Percentiles rank a stretch among this genome's conserved stretches.
phyloP scores from a whole-genome alignment of 192 early-diverging fungal genomes.

The Funneliformis mosseae region DNA sequence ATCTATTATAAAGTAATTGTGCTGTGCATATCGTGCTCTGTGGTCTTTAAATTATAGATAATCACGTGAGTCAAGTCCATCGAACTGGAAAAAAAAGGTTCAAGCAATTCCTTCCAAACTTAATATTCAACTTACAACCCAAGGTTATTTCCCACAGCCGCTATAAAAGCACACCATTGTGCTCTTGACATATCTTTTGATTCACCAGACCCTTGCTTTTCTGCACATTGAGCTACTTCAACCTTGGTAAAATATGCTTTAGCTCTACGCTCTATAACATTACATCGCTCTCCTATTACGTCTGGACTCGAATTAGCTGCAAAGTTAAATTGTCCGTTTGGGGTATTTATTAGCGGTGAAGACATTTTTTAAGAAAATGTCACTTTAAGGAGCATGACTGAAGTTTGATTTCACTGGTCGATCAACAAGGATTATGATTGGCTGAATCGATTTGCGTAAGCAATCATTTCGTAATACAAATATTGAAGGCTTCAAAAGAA shows the following conservation, averaged over 20 bases:
- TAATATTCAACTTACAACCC: constrained; percentile 54
- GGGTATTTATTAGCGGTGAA: neutral
- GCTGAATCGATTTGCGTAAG: too few species aligned
- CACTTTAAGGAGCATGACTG: too few species aligned
- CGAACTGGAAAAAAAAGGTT: neutral
- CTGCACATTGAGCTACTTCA: neutral
- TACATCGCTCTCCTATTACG: neutral
- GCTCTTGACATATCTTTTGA: constrained; percentile 36
- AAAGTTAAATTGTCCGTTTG: neutral
- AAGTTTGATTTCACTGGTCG: too few species aligned
- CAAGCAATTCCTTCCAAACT: neutral
- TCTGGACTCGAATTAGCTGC: constrained; percentile 14
- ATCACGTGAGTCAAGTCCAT: neutral
- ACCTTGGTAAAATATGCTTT: constrained; percentile 4
- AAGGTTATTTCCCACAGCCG: constrained; percentile 52
- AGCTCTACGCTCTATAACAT: neutral
- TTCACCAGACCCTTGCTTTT: neutral
- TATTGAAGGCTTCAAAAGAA: too few species aligned
- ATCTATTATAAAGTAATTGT: constrained; percentile 58
- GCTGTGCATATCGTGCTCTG: constrained; percentile 63
- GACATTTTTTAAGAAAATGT: too few species aligned
- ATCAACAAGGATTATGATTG: too few species aligned
- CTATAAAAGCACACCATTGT: constrained; percentile 55
- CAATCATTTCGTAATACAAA: too few species aligned
- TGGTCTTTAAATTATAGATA: constrained; percentile 44